Base-by-base conservation (phyloP, 2,329 filamentous ascomycete genomes). In the Orbilia ellipsospora region DNA sequence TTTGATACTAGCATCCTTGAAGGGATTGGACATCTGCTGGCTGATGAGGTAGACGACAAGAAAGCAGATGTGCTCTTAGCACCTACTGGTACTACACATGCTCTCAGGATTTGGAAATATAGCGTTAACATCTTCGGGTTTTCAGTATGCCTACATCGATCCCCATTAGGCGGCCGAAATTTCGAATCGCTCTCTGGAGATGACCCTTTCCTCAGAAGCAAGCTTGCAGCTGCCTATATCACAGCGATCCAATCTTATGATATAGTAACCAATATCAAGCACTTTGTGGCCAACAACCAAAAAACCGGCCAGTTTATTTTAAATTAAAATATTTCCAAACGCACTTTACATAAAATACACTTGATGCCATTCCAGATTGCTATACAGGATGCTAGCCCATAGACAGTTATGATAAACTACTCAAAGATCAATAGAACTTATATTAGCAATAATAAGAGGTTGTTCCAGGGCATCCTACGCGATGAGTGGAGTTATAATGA, bases 121-220 rank as follows among this genome's bases (percentile, higher is more conserved):
- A 23, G 2, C 23, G 23, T 23, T 23, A 23, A 23, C 23, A 23
- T 23, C 2, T 23, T 23, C 23, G 23, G 23, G 23, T 23, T 4
- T 23, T 23, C 88, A 20, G 88, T 90, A 79, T 88, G 84, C 86
- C 90, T 93, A 85, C 92, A 95, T 80, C 88, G 92, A 13, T 91
- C 91, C 60, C 92, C 92, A 0, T 85, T 95, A 0, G 92, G 92
- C 16, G 92, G 92, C 18, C 87, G 92, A 74, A 93, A 93, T 77
- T 96, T 95, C 78, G 92, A 96, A 82, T 93, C 92, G 0, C 95
- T 93, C 79, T 87, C 88, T 23, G 23, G 23, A 36, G 91, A 93
- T 80, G 91, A 93, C 77, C 83, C 86, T 0, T 90, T 87, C 78
- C 84, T 93, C 77, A 85, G 88, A 1, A 90, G 90, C 2, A 90